Evolutionary conservation across 441 rosid genomes (phyloP), one percentile per base, ranked within the genome.

Genomic region (Jatropha multifida): DNA sequence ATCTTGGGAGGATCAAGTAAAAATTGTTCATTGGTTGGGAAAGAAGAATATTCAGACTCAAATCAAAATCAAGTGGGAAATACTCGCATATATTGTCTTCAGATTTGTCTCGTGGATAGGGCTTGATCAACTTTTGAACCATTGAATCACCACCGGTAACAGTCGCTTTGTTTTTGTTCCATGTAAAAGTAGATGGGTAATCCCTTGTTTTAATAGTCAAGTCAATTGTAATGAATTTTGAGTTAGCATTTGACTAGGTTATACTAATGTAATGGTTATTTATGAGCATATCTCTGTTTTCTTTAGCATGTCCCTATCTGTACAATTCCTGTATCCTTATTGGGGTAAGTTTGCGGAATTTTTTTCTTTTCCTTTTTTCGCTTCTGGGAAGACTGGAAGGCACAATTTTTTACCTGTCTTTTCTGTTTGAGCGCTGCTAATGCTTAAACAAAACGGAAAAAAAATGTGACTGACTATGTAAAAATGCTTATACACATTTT

Each of bases 181-280:
- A 51, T 76, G 79, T 80, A 74, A 38, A 68, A 79, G 71, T 61
- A 77, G 67, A 46, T 68, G 69, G 68, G 59, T 65, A 59, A 65
- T 17, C 27, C 51, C 42, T 23, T 46, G 60, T 64, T 46, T 48
- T 23, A 49, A 49, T 54, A 20, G 69, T 64, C 66, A 46, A 20
- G 69, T 64, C 66, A 46, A 62, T 58, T 81, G 80, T 68, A 77
- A 64, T 64, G 82, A 74, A 82, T 73, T 55, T 75, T 58, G 76
- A 60, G 77, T 48, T 65, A 58, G 54, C 58, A 54, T 58, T 32
- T 72, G 68, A 46, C 40, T 63, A n/a, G 73, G 59, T 42, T 54
- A 52, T 66, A 49, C 64, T 44, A 7, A 52, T 72, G 51, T 44
- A 38, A 26, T 41, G 69, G 65, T 66, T 48, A 48, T 55, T 61